A percentile compares a stretch with the other conserved stretches of the same genome.
phyloP scores from a whole-genome alignment of 257 asterid species.

The Przewalskia tangutica region DNA sequence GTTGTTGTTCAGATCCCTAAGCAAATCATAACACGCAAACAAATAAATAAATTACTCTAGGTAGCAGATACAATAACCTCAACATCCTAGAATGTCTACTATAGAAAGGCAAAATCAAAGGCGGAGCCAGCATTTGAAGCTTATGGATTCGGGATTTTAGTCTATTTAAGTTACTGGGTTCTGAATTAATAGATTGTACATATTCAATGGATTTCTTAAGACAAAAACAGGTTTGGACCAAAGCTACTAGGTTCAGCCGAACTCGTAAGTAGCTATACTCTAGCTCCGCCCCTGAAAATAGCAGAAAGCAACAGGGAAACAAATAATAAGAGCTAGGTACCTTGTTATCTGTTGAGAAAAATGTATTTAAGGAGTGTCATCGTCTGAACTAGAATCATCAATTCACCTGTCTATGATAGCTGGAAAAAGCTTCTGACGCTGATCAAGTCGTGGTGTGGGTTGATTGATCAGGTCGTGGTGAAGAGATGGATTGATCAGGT shows the following conservation, averaged over 20 bases:
- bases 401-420: constrained; percentile 54
- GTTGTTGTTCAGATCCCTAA: neutral
- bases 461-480: neutral
- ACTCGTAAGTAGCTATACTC: too few species aligned
- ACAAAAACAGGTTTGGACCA: too few species aligned
- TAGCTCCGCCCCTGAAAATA: neutral
- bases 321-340: neutral
- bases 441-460: constrained; percentile 14
- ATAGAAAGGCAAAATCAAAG: neutral
- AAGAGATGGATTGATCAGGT: constrained; percentile 5
- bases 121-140: too few species aligned
- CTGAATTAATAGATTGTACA: too few species aligned
- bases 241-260: too few species aligned
- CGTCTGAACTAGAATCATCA: constrained; percentile 57
- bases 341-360: neutral
- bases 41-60: neutral
- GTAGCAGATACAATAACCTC: neutral
- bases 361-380: constrained; percentile 27
- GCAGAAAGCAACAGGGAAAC: neutral
- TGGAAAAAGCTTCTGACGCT: constrained; percentile 44
- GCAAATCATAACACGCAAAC: neutral
- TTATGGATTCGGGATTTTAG: too few species aligned
- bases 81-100: neutral
- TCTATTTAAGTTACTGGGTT: too few species aligned
- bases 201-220: too few species aligned